A percentile compares a stretch with the other conserved stretches of the same genome.
These are phyloP conservation scores for Phalaenopsis aphrodite DNA, from an alignment of 106 monocot genomes.

Conservation along the genomic window DNA sequence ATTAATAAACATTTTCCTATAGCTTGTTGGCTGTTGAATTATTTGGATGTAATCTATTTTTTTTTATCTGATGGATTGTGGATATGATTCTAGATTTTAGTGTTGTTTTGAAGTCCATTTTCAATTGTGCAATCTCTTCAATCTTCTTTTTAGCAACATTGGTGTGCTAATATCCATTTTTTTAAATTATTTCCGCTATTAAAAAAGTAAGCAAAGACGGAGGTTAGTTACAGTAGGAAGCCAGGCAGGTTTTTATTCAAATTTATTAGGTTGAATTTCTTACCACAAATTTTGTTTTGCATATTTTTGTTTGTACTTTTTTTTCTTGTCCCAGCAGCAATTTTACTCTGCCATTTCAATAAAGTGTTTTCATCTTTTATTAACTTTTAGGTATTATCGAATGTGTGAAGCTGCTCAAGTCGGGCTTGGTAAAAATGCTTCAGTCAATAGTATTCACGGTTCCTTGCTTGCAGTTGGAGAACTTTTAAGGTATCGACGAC, in stretches of 20 bases:
- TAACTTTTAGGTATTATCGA: slow-evolving; percentile 49
- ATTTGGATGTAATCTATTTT: background rate
- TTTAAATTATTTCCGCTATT: background rate
- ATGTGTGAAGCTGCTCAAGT: slow-evolving; percentile 80
- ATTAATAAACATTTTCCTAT: background rate
- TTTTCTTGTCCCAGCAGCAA: background rate
- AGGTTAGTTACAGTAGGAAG: background rate
- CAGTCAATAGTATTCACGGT: slow-evolving; percentile 69
- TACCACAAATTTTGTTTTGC: background rate
- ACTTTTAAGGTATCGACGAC: slow-evolving; percentile 41
- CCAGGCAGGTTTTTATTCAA: background rate
- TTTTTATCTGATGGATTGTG: background rate
- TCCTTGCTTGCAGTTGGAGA: slow-evolving; percentile 74
- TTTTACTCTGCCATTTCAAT: background rate
- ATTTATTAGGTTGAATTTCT: background rate
- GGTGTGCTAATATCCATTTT: background rate
- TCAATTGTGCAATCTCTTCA: background rate
- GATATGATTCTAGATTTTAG: background rate
- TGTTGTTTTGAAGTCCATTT: background rate
- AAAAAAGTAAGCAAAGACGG: background rate
- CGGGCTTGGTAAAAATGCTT: slow-evolving; percentile 68
- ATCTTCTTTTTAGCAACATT: background rate
- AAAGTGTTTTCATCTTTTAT: background rate
- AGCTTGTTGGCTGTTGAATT: background rate
- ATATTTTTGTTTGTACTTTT: background rate